phyloP scores from a whole-genome alignment of 2,329 filamentous ascomycete genomes.

The Ophidiomyces ophidiicola region DNA sequence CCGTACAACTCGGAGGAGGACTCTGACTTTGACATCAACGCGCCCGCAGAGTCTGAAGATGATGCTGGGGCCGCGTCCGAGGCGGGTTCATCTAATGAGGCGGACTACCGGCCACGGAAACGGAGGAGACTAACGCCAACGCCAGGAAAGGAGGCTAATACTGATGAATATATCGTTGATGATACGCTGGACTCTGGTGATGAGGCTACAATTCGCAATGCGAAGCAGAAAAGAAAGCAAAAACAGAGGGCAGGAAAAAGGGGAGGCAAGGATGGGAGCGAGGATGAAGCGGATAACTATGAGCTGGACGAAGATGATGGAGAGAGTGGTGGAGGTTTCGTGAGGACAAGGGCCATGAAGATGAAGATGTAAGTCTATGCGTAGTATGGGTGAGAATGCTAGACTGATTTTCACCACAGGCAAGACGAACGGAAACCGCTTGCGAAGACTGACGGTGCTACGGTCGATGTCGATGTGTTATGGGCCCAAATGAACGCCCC shows the following conservation, averaged over 20 bases:
- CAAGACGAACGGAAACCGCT: slow-evolving; percentile 39
- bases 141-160: slow-evolving; percentile 15
- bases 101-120: slow-evolving; percentile 26
- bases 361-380: slow-evolving; percentile 32
- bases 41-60: slow-evolving; percentile 22
- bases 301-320: slow-evolving; percentile 22
- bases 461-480: slow-evolving; percentile 43
- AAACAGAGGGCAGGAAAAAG: slow-evolving; percentile 27
- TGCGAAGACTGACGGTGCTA: slow-evolving; percentile 37
- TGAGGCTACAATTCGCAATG: slow-evolving; percentile 43
- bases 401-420: slow-evolving; percentile 19
- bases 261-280: slow-evolving; percentile 22
- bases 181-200: slow-evolving; percentile 44
- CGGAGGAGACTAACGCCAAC: slow-evolving; percentile 27
- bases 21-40: slow-evolving; percentile 34
- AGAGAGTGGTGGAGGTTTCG: slow-evolving; percentile 38
- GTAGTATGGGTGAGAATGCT: slow-evolving; percentile 4
- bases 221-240: slow-evolving; percentile 31
- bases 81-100: no score
- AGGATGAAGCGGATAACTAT: slow-evolving; percentile 24
- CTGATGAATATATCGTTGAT: slow-evolving; percentile 16
- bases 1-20: slow-evolving; percentile 33
- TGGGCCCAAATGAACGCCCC: slow-evolving; percentile 42
- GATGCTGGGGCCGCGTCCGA: slow-evolving; percentile 22
- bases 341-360: slow-evolving; percentile 44